Evolutionary conservation across 345 rosid species (phyloP).

Genomic region (Syzygium aqueum): DNA sequence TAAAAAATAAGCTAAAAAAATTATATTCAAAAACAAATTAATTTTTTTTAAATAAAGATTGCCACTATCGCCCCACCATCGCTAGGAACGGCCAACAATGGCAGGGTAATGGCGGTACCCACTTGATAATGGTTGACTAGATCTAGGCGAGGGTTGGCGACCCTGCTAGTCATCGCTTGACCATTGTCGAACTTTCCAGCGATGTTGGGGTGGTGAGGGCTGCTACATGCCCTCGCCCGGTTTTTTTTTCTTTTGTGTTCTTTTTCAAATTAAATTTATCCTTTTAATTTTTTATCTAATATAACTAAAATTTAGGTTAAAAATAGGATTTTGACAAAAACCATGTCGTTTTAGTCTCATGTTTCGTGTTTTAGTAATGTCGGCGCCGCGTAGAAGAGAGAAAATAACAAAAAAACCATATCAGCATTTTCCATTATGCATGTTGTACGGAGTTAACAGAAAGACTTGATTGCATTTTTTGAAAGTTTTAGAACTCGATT

Average conservation of each 20-base stretch:
- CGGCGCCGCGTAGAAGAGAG: neutral
- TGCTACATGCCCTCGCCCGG: no score
- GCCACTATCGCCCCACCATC: neutral
- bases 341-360: rapidly evolving
- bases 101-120: rapidly evolving
- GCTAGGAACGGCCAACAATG: neutral
- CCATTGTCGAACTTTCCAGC: neutral
- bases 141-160: neutral
- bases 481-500: neutral
- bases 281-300: neutral
- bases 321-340: neutral
- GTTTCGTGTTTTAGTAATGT: neutral
- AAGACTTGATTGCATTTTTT: rapidly evolving
- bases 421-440: neutral
- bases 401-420: neutral
- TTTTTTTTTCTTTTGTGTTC: rapidly evolving
- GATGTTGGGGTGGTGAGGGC: rapidly evolving
- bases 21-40: no score
- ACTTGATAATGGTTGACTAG: neutral
- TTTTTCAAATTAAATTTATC: neutral
- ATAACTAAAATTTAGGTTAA: neutral
- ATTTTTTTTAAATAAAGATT: neutral
- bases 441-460: rapidly evolving
- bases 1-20: no score
- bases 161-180: rapidly evolving